Evolutionary conservation across 1,284 basidiomycete genomes (phyloP), one percentile per base, ranked within the genome.

Genomic region (Ganoderma lucidum): DNA sequence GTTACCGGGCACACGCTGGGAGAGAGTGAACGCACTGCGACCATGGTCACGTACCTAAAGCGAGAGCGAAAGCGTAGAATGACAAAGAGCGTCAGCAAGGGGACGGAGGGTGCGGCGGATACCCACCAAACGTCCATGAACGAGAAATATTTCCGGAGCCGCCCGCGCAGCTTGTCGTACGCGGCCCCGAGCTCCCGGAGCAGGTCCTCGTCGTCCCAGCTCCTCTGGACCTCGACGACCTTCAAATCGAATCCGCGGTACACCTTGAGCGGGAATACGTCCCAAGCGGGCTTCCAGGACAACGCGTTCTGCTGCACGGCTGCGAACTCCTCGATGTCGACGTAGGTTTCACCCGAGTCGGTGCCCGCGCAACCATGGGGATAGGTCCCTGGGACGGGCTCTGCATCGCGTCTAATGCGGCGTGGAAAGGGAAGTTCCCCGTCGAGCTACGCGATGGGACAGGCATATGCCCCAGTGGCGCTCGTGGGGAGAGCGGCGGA

Each of bases 121-220:
- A 71, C 71, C 35, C 60, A 75, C 74, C 68, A 51, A 6, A 75
- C 71, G 15, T 66, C 70, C 64, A 68, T 70, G 19, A 76, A 44
- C 1, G 73, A 76, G 65, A 74, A 73, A 65, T 70, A 74, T 45
- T 73, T 74, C 55, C 72, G 66, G 72, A 72, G 75, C 2, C 71
- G 55, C 8, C 66, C 73, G 23, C 75, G 72, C 63, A 73, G 42
- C n/a, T 45, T 61, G 45, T 75, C 70, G 44, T 76, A 74, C 28
- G 72, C 68, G 17, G 44, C 60, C 12, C 60, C 53, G 1, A 75
- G 63, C 56, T 71, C 72, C 2, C 63, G 51, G 45, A 76, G 61
- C 42, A 76, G 37, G 14, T 70, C 67, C 53, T 64, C 72, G 51
- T 76, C 75, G 45, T 76, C 73, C 75, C 75, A 76, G 3, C 63